Conservation (phyloP, 2,329 filamentous ascomycete species). For the Raffaelea deltoideospora region DNA sequence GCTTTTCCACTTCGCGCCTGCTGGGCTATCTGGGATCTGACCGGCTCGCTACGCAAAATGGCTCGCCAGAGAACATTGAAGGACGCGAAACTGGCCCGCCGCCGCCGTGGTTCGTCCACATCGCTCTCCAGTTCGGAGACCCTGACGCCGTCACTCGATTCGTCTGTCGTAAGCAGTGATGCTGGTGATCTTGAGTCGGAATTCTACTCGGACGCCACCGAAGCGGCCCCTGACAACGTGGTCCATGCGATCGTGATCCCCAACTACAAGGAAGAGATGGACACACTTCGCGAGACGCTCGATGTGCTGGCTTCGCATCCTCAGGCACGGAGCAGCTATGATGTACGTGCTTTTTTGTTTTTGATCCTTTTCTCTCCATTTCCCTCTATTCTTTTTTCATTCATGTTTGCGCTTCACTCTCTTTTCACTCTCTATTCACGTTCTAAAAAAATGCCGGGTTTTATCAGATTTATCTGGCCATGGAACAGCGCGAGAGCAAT, state of each 20-base stretch:
- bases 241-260: constrained; percentile 56
- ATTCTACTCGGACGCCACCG: constrained; percentile 25
- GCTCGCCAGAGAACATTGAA: constrained; percentile 28
- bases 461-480: constrained; percentile 51
- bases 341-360: constrained; percentile 39
- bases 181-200: constrained; percentile 34
- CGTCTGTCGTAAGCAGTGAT: constrained; percentile 33
- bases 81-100: constrained; percentile 29
- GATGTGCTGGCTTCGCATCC: constrained; percentile 54
- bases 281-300: constrained; percentile 52
- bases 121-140: constrained; percentile 43
- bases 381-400: no score
- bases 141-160: constrained; percentile 29
- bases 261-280: constrained; percentile 60
- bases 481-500: constrained; percentile 53
- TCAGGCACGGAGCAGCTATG: constrained; percentile 47
- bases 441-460: no score
- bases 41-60: constrained; percentile 30
- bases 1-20: constrained; percentile 47
- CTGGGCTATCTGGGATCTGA: constrained; percentile 45
- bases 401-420: no score
- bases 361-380: constrained; percentile 9
- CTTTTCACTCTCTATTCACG: no score
- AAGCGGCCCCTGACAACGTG: no score
- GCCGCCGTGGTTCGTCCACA: constrained; percentile 35